Conservation (phyloP, 2,329 filamentous ascomycete species). For the Trichoderma arundinaceum region DNA sequence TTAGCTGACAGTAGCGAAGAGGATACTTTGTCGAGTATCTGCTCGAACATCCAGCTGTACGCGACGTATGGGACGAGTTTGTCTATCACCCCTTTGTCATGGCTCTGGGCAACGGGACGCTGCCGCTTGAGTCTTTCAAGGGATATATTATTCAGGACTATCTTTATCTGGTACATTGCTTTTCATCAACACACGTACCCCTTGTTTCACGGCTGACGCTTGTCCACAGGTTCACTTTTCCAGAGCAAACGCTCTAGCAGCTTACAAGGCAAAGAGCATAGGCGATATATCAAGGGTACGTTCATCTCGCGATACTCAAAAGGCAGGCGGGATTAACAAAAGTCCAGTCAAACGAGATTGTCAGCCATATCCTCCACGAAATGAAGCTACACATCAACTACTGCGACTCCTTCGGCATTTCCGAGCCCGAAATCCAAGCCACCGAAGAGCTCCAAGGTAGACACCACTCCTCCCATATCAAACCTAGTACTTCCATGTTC, state of each 20-base stretch:
- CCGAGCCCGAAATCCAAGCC: constrained; percentile 71
- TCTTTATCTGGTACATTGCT: constrained; percentile 72
- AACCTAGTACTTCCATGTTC: background rate
- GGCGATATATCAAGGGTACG: constrained; percentile 73
- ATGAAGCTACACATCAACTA: constrained; percentile 82
- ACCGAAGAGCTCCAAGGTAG: constrained; percentile 76
- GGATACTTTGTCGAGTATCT: constrained; percentile 85
- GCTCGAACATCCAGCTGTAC: constrained; percentile 75
- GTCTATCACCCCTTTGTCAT: constrained; percentile 84
- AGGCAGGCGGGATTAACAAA: background rate
- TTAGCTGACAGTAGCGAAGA: constrained; percentile 45
- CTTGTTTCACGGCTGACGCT: background rate
- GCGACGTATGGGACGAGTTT: constrained; percentile 73
- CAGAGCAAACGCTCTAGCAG: constrained; percentile 80
- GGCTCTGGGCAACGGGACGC: constrained; percentile 73
- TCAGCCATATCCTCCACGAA: constrained; percentile 78
- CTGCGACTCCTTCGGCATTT: constrained; percentile 80
- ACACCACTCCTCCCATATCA: constrained; percentile 22
- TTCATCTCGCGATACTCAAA: constrained; percentile 28
- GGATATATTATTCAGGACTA: constrained; percentile 93
- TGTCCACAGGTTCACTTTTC: constrained; percentile 76
- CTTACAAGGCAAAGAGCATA: constrained; percentile 81
- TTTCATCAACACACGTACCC: background rate
- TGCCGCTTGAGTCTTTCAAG: constrained; percentile 80
- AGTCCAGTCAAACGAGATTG: constrained; percentile 58